These are phyloP conservation scores for Pittosporum tobira DNA, from an alignment of 129 eudicot species.

Conservation along the genomic window DNA sequence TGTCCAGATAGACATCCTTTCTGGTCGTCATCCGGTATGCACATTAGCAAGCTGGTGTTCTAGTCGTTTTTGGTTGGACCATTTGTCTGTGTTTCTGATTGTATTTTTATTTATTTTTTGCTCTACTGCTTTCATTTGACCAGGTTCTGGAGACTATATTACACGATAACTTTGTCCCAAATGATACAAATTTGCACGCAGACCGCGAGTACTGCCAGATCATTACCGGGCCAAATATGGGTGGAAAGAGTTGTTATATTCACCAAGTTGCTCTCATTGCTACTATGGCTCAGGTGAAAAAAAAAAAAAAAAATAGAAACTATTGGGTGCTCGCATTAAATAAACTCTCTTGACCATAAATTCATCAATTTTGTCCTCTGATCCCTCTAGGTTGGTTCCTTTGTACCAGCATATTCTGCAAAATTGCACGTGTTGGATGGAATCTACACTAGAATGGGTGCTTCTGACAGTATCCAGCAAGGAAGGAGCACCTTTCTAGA, in stretches of 20 bases:
- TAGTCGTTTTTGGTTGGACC: neutral
- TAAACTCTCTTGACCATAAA: neutral
- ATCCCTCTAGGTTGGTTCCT: constrained; percentile 71
- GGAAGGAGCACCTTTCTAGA: constrained; percentile 93
- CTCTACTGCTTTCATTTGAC: constrained; percentile 13
- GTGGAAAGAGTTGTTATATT: constrained; percentile 97
- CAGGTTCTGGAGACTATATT: constrained; percentile 75
- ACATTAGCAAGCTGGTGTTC: neutral
- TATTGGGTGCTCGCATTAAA: neutral
- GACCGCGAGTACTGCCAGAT: constrained; percentile 72
- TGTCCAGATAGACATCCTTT: constrained; percentile 56
- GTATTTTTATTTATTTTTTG: too few species aligned
- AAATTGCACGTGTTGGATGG: constrained; percentile 75
- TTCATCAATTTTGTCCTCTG: constrained; percentile 4
- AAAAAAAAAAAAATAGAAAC: too few species aligned
- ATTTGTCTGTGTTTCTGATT: too few species aligned
- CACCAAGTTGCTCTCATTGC: constrained; percentile 95
- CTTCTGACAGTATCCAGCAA: constrained; percentile 84
- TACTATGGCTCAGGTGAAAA: constrained; percentile 84
- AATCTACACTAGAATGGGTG: constrained; percentile 91
- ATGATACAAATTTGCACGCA: constrained; percentile 68
- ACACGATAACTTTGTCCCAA: constrained; percentile 78
- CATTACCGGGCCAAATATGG: constrained; percentile 98
- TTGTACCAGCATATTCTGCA: constrained; percentile 85
- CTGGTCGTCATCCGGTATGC: constrained; percentile 96